Conservation (phyloP, 1,284 basidiomycete genomes). For the Testicularia cyperi region DNA sequence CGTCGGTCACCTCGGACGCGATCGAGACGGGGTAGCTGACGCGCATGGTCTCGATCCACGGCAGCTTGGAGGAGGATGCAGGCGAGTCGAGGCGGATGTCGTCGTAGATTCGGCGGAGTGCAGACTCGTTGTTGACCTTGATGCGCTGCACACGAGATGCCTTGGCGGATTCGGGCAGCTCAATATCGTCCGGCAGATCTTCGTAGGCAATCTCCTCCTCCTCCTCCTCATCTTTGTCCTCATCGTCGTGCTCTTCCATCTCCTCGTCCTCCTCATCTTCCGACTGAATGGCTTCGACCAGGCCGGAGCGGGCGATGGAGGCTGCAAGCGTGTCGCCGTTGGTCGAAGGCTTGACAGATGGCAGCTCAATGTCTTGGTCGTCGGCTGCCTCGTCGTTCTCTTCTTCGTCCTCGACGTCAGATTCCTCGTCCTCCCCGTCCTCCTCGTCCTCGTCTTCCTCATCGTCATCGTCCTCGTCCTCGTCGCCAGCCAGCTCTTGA, state of each 20-base stretch:
- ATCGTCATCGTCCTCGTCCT: constrained; percentile 28
- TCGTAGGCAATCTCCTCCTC: constrained; percentile 36
- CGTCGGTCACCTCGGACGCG: constrained; percentile 66
- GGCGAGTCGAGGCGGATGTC: constrained; percentile 47
- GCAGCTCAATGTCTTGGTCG: constrained; percentile 24
- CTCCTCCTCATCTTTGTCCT: constrained; percentile 32
- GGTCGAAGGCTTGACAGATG: constrained; percentile 26
- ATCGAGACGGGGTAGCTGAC: constrained; percentile 40
- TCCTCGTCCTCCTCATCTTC: constrained; percentile 41
- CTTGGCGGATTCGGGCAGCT: constrained; percentile 39
- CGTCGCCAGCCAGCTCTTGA: constrained; percentile 29
- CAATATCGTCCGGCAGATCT: constrained; percentile 44
- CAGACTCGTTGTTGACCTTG: constrained; percentile 54
- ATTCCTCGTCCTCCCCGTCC: constrained; percentile 24
- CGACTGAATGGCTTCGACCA: constrained; percentile 32
- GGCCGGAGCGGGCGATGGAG: constrained; percentile 51
- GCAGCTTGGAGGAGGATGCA: constrained; percentile 31
- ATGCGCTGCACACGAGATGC: constrained; percentile 47
- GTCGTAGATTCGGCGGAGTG: constrained; percentile 45
- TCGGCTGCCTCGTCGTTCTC: constrained; percentile 12
- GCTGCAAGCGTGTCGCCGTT: constrained; percentile 54
- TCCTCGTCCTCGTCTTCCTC: constrained; percentile 33
- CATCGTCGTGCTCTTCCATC: constrained; percentile 35
- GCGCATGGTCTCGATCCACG: constrained; percentile 58
- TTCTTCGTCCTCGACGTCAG: constrained; percentile 12